phyloP scores from a whole-genome alignment of 2,329 filamentous ascomycete species.

The Nannizziopsis arthrosporioides region DNA sequence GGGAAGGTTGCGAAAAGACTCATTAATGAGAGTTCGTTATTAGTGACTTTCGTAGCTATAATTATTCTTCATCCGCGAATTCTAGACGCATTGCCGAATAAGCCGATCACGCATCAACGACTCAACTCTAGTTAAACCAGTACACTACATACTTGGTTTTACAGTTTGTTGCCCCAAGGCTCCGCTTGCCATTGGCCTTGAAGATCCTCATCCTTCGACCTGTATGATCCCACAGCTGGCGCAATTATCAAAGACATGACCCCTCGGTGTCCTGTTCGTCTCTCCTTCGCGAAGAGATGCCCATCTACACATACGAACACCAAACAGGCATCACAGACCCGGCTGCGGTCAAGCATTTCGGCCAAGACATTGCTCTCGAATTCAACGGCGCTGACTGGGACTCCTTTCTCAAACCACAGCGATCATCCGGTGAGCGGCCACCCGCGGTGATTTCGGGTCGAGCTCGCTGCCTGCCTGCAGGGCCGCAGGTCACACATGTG shows the following conservation, averaged over 20 bases:
- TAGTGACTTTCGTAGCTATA: too few relatives aligned
- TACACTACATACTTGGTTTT: too few relatives aligned
- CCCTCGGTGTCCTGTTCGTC: background rate
- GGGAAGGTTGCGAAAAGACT: too few relatives aligned
- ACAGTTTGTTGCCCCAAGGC: background rate
- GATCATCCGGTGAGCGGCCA: background rate
- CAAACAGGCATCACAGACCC: background rate
- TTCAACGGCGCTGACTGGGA: background rate
- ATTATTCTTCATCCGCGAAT: too few relatives aligned
- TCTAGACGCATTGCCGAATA: too few relatives aligned
- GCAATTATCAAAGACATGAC: background rate
- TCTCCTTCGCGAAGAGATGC: background rate
- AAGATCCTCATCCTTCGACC: too few relatives aligned
- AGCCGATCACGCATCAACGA: too few relatives aligned
- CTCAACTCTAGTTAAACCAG: too few relatives aligned
- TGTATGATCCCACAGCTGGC: background rate
- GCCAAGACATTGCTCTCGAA: slow-evolving; percentile 11
- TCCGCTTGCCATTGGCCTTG: background rate
- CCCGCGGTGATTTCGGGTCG: too few relatives aligned
- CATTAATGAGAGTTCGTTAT: too few relatives aligned
- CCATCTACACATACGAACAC: background rate
- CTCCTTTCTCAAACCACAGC: background rate
- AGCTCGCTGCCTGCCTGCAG: too few relatives aligned
- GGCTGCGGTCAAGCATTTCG: slow-evolving; percentile 1
- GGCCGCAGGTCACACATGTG: too few relatives aligned